Conservation (phyloP, 139 green algal genomes). For the Gonium pectorale region DNA sequence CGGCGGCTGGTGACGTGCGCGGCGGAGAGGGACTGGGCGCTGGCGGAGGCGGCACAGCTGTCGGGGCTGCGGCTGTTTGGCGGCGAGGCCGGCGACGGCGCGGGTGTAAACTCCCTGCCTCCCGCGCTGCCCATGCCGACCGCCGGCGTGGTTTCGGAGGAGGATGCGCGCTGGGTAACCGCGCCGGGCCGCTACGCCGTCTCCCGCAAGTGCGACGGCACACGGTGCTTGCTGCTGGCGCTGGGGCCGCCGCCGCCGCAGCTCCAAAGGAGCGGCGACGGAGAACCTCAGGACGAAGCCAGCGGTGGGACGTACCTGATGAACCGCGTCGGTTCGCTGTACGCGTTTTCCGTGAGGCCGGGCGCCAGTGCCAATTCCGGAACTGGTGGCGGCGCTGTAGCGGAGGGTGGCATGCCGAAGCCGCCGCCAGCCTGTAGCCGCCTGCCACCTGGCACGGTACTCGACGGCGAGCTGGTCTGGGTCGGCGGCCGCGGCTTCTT, state of each 20-base stretch:
- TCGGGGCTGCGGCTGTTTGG: conserved; percentile 17
- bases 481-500: conserved; percentile 45
- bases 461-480: conserved; percentile 60
- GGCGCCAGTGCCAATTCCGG: not conserved
- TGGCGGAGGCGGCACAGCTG: not conserved
- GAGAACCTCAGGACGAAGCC: not conserved
- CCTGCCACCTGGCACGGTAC: conserved; percentile 43
- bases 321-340: conserved; percentile 43
- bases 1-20: conserved; percentile 18
- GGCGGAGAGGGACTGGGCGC: not conserved
- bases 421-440: not conserved
- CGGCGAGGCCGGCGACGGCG: not conserved
- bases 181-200: conserved; percentile 52
- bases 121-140: conserved; percentile 5
- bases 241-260: not conserved
- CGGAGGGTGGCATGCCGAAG: not conserved
- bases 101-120: not conserved
- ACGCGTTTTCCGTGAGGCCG: conserved; percentile 30
- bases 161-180: conserved; percentile 27
- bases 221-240: conserved; percentile 45
- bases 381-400: not conserved
- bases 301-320: conserved; percentile 38
- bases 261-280: not conserved
- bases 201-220: conserved; percentile 48
- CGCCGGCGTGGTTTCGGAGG: not conserved